These are phyloP conservation scores for Boletus fagicola DNA, from an alignment of 768 basidiomycete species.

Conservation along the genomic window DNA sequence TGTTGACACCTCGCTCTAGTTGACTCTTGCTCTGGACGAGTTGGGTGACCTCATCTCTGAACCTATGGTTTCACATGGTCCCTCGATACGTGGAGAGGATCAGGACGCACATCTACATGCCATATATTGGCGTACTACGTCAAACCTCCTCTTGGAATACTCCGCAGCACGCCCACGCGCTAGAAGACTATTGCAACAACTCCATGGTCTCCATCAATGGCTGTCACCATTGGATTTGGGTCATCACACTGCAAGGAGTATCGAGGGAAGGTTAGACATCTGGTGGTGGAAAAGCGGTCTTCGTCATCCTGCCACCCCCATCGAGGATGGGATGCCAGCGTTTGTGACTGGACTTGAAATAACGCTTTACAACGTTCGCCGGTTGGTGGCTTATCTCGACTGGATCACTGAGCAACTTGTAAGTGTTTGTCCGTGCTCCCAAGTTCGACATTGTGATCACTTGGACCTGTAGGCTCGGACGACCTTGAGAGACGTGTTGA, in stretches of 20 bases:
- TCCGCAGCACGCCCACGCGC: slow-evolving; percentile 27
- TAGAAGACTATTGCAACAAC: slow-evolving; percentile 12
- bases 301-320: slow-evolving; percentile 1
- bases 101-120: slow-evolving; percentile 21
- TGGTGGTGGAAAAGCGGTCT: slow-evolving; percentile 10
- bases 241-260: not conserved
- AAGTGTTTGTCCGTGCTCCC: not conserved
- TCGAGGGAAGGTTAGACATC: not conserved
- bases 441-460: not conserved
- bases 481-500: slow-evolving; percentile 13
- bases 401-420: slow-evolving; percentile 30
- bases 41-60: slow-evolving; percentile 19
- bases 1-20: slow-evolving; percentile 14
- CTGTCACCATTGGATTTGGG: slow-evolving; percentile 3
- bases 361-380: slow-evolving; percentile 18
- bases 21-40: slow-evolving; percentile 32
- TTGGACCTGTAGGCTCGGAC: slow-evolving; percentile 17
- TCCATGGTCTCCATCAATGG: slow-evolving; percentile 17
- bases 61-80: not conserved
- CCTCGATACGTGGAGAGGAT: not conserved
- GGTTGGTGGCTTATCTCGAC: slow-evolving; percentile 28
- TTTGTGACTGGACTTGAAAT: slow-evolving; percentile 24
- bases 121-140: slow-evolving; percentile 30
- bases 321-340: slow-evolving; percentile 10
- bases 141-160: slow-evolving; percentile 34